phyloP scores from a whole-genome alignment of 768 basidiomycete genomes.

The Sistotremastrum suecicum region DNA sequence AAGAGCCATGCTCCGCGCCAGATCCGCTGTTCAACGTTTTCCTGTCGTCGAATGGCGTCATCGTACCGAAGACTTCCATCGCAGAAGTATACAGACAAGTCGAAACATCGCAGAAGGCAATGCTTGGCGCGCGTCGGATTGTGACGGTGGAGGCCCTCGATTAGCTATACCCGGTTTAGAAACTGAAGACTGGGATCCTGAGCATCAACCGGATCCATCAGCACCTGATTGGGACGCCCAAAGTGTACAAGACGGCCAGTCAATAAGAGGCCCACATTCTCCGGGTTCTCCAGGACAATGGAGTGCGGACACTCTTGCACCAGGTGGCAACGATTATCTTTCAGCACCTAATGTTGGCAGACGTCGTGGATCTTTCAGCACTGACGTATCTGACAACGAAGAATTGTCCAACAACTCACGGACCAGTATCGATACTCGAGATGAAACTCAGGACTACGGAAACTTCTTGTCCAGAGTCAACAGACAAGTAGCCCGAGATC shows the following conservation, averaged over 20 bases:
- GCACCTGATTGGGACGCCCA: conserved; percentile 67
- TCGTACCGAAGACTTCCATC: conserved; percentile 89
- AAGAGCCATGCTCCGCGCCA: conserved; percentile 81
- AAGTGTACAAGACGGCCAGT: conserved; percentile 34
- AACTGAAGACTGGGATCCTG: conserved; percentile 70
- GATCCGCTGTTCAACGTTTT: conserved; percentile 92
- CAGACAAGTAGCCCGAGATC: conserved; percentile 65
- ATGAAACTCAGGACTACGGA: conserved; percentile 37
- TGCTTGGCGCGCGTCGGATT: conserved; percentile 69
- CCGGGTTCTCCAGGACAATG: conserved; percentile 51
- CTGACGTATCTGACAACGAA: conserved; percentile 41
- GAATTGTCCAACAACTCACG: conserved; percentile 34
- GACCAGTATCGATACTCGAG: conserved; percentile 15
- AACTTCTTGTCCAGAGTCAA: conserved; percentile 83
- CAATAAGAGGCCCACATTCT: conserved; percentile 17
- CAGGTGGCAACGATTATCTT: conserved; percentile 27
- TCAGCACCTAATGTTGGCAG: conserved; percentile 18
- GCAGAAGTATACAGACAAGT: conserved; percentile 62
- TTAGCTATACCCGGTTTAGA: conserved; percentile 38
- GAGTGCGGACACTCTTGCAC: conserved; percentile 44
- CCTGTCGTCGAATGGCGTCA: conserved; percentile 97
- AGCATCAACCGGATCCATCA: conserved; percentile 43
- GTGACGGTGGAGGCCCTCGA: conserved; percentile 28
- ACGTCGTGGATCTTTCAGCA: conserved; percentile 21
- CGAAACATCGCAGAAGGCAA: conserved; percentile 53